phyloP scores from a whole-genome alignment of 495 filamentous ascomycete genomes.

The Geopyxis carbonaria region DNA sequence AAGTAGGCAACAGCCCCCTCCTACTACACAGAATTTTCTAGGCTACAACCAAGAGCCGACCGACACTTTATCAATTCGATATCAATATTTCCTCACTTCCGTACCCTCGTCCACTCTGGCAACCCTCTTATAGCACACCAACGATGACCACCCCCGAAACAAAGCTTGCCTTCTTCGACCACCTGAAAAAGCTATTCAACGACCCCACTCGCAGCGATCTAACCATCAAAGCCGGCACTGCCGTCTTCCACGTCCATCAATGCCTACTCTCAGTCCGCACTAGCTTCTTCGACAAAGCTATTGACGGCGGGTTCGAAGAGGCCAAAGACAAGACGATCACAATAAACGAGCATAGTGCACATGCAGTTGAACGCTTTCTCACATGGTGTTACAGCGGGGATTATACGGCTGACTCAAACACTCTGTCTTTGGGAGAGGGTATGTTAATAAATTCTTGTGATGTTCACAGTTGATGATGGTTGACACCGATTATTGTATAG shows the following conservation, averaged over 20 bases:
- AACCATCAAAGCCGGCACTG: background rate
- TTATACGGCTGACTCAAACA: background rate
- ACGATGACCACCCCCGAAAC: background rate
- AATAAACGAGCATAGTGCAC: background rate
- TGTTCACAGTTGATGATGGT: no score
- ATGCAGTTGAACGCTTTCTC: background rate
- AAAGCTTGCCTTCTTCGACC: background rate
- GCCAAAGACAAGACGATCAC: background rate
- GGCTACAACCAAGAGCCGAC: no score
- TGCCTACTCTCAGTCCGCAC: background rate
- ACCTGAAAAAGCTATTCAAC: slow-evolving; percentile 1
- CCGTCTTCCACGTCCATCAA: background rate
- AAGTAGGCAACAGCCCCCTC: no score
- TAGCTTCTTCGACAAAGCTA: background rate
- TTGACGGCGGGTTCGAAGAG: background rate
- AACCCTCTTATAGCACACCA: no score
- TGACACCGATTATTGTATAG: no score
- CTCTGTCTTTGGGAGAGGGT: background rate
- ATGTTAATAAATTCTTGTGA: background rate
- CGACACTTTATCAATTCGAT: no score
- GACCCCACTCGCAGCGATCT: background rate
- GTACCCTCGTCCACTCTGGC: no score
- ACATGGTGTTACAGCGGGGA: background rate
- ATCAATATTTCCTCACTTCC: no score
- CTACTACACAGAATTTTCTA: no score